These are phyloP conservation scores for Phyllachora maydis DNA, from an alignment of 2,329 filamentous ascomycete genomes.

Conservation along the genomic window DNA sequence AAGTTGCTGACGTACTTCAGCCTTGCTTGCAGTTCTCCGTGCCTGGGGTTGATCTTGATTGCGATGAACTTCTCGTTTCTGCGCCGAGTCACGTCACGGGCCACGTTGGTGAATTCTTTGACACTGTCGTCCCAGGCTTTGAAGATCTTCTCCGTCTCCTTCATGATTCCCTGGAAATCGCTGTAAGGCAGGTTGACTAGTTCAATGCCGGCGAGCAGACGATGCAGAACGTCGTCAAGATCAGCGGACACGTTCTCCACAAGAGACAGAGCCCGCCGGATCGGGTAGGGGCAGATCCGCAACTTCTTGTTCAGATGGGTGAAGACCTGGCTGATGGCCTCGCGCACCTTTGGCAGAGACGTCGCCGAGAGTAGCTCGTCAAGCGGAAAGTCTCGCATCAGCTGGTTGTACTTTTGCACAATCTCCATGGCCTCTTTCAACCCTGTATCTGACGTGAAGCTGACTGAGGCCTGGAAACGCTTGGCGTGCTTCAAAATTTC, in stretches of 20 bases:
- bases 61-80: slow-evolving; percentile 97
- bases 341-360: slow-evolving; percentile 69
- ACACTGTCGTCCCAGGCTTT: slow-evolving; percentile 85
- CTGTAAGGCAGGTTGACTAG: slow-evolving; percentile 83
- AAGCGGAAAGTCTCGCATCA: slow-evolving; percentile 95
- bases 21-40: slow-evolving; percentile 73
- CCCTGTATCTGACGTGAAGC: slow-evolving; percentile 89
- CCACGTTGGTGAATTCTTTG: slow-evolving; percentile 96
- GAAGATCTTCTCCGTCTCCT: slow-evolving; percentile 69
- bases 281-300: slow-evolving; percentile 87
- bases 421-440: slow-evolving; percentile 89
- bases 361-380: slow-evolving; percentile 89
- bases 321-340: slow-evolving; percentile 80
- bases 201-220: slow-evolving; percentile 65
- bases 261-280: slow-evolving; percentile 75
- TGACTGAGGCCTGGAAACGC: slow-evolving; percentile 92
- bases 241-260: slow-evolving; percentile 94
- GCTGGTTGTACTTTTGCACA: slow-evolving; percentile 95
- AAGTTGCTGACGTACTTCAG: slow-evolving; percentile 90
- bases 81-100: slow-evolving; percentile 80
- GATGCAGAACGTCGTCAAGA: slow-evolving; percentile 69
- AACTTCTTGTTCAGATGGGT: slow-evolving; percentile 94
- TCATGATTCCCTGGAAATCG: slow-evolving; percentile 77
- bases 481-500: slow-evolving; percentile 94
- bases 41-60: slow-evolving; percentile 82